These are phyloP conservation scores for Durotheca rogersii DNA, from an alignment of 495 filamentous ascomycete genomes.

Conservation along the genomic window DNA sequence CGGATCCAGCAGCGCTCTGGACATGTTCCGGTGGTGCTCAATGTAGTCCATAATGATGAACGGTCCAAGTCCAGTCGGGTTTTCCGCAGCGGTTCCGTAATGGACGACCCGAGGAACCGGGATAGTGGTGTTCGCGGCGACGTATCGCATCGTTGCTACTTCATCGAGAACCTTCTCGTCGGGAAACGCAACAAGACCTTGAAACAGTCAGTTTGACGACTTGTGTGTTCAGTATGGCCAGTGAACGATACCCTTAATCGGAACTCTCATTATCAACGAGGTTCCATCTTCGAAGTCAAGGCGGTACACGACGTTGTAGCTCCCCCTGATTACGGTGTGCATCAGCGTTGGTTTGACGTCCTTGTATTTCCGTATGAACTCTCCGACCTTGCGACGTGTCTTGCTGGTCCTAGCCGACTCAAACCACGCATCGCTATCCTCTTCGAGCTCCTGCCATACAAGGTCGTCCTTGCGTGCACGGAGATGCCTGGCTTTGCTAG, in stretches of 20 bases:
- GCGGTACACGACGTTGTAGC: conserved; percentile 34
- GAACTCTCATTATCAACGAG: conserved; percentile 21
- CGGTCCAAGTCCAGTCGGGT: conserved; percentile 39
- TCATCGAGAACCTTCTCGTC: too few species aligned
- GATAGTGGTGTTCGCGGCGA: conserved; percentile 43
- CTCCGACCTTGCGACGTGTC: conserved; percentile 6
- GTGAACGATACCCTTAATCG: conserved; percentile 13
- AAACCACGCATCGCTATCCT: conserved; percentile 23
- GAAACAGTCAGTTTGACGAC: too few species aligned
- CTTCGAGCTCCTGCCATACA: conserved; percentile 35
- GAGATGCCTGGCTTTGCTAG: conserved; percentile 7
- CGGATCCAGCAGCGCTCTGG: conserved; percentile 35
- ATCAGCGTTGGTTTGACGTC: too few species aligned
- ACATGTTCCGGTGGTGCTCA: conserved; percentile 35
- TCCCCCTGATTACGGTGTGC: conserved; percentile 26
- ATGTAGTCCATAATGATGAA: conserved; percentile 54
- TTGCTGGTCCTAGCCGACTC: conserved; percentile 9
- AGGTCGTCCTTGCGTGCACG: conserved; percentile 26
- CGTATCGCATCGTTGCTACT: conserved; percentile 45
- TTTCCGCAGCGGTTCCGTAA: conserved; percentile 34
- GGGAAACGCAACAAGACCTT: too few species aligned
- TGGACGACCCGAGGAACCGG: conserved; percentile 41
- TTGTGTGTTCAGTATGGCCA: too few species aligned
- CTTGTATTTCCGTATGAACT: too few species aligned
- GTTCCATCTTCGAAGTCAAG: conserved; percentile 31